Conservation (phyloP, 352 stramenopile genomes). For the Globisporangium middletonii region DNA sequence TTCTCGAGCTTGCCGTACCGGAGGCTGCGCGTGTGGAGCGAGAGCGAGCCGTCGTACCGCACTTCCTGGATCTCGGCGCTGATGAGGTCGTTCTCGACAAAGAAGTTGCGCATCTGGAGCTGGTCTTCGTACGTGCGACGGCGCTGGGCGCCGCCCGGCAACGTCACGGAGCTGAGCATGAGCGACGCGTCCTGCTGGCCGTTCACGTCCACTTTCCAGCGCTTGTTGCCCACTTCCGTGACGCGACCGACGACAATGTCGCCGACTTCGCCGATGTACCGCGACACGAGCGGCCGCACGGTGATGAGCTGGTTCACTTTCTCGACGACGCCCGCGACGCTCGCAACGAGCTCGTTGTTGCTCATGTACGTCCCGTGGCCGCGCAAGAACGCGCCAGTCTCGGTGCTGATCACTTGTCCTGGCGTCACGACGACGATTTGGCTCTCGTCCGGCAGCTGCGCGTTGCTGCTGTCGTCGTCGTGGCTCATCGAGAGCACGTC, state of each 20-base stretch:
- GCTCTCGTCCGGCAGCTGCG: constrained; percentile 27
- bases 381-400: constrained; percentile 79
- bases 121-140: constrained; percentile 96
- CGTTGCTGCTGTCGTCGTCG: neutral
- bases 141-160: constrained; percentile 93
- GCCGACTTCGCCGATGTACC: constrained; percentile 94
- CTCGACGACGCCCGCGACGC: constrained; percentile 92
- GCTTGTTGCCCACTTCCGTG: constrained; percentile 89
- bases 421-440: constrained; percentile 67
- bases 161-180: constrained; percentile 92
- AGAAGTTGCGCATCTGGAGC: constrained; percentile 95
- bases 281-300: constrained; percentile 86
- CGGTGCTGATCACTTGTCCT: constrained; percentile 71
- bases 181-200: constrained; percentile 81
- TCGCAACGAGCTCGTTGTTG: constrained; percentile 86
- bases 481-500: constrained; percentile 11
- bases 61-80: constrained; percentile 88
- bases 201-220: constrained; percentile 94
- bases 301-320: constrained; percentile 96
- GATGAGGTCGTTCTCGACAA: constrained; percentile 95
- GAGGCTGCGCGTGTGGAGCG: constrained; percentile 92
- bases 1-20: constrained; percentile 96
- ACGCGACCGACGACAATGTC: constrained; percentile 97
- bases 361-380: constrained; percentile 95
- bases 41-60: constrained; percentile 89